Evolutionary conservation across 2,329 filamentous ascomycete genomes (phyloP).

Genomic region (Colletotrichum paranaense): DNA sequence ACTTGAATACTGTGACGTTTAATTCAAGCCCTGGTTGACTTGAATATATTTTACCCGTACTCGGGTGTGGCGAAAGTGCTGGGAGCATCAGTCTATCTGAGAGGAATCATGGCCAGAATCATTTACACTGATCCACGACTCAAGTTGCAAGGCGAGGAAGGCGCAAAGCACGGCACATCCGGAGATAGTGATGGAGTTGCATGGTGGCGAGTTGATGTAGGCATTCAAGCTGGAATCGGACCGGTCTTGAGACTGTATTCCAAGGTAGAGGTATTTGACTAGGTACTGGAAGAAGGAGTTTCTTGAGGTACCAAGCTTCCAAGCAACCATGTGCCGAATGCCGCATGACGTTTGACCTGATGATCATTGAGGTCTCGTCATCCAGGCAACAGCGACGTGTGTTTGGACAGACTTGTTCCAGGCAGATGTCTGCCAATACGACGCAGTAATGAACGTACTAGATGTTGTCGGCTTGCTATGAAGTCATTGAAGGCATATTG

Average conservation of each 20-base stretch:
- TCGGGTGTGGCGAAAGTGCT: not conserved
- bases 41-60: not conserved
- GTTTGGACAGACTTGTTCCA: not conserved
- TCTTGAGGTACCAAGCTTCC: not conserved
- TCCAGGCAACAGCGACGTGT: not conserved
- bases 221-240: not conserved
- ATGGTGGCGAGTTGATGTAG: not conserved
- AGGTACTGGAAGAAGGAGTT: not conserved
- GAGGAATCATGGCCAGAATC: no score
- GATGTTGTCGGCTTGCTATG: not conserved
- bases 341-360: not conserved
- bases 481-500: conserved; percentile 5
- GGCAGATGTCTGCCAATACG: not conserved
- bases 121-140: no score
- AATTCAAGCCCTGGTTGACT: not conserved
- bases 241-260: not conserved
- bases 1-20: not conserved
- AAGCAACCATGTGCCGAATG: not conserved
- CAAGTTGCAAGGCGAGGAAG: no score
- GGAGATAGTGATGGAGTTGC: not conserved
- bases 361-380: not conserved
- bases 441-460: not conserved
- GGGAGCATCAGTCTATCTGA: not conserved
- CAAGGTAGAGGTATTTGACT: not conserved
- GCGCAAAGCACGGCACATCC: no score